Conservation (phyloP, 2,329 filamentous ascomycete species). For the Pleomassaria siparia region DNA sequence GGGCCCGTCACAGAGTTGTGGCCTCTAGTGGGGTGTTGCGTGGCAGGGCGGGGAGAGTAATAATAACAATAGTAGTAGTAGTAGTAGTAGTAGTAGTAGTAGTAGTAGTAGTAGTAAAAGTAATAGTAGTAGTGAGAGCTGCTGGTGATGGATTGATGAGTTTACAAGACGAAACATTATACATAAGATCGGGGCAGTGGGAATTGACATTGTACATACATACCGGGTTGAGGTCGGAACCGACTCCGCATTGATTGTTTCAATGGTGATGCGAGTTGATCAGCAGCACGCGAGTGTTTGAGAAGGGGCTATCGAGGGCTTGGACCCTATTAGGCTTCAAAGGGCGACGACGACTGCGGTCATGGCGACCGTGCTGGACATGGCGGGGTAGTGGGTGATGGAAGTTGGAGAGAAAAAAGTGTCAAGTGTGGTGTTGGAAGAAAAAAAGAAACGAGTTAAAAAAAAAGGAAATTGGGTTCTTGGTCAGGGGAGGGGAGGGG, state of each 20-base stretch:
- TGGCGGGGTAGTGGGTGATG: conserved; percentile 2
- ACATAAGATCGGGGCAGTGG: background rate
- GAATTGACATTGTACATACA: background rate
- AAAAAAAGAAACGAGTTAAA: no score
- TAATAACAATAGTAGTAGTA: conserved; percentile 1
- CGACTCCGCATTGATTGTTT: conserved; percentile 7
- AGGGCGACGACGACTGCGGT: conserved; percentile 27
- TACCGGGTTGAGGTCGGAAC: background rate
- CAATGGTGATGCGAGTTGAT: conserved; percentile 20
- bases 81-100: background rate
- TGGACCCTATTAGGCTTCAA: conserved; percentile 20
- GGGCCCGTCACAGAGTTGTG: conserved; percentile 4
- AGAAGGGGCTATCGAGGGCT: conserved; percentile 15
- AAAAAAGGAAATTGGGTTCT: conserved; percentile 12
- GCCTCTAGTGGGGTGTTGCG: conserved; percentile 15
- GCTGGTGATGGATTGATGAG: conserved; percentile 4
- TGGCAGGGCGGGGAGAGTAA: conserved; percentile 17
- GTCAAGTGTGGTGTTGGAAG: conserved; percentile 6
- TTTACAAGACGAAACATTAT: background rate
- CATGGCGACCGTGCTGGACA: conserved; percentile 20
- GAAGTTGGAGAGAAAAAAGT: conserved; percentile 5
- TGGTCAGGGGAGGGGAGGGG: conserved; percentile 17
- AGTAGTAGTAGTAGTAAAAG: background rate
- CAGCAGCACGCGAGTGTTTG: conserved; percentile 23
- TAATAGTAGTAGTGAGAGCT: background rate